A percentile compares a stretch with the other conserved stretches of the same genome.
Conservation (phyloP, 495 filamentous ascomycete genomes). For the Podospora conica region DNA sequence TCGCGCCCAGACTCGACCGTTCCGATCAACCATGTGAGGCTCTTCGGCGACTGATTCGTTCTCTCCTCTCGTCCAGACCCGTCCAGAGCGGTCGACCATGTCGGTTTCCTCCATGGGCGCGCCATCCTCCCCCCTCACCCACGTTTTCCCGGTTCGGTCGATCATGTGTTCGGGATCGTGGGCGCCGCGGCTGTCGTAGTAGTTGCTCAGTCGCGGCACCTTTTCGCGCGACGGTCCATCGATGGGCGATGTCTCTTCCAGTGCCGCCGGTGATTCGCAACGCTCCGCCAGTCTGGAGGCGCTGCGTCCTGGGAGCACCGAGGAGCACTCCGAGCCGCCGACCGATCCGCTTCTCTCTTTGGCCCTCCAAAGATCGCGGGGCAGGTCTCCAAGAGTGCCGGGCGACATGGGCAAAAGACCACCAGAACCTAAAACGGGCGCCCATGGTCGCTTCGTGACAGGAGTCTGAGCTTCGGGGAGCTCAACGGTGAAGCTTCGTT, state of each 20-base stretch:
- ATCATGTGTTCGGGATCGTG: background rate
- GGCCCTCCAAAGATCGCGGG: conserved; percentile 13
- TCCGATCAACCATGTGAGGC: background rate
- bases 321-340: background rate
- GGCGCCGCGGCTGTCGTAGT: background rate
- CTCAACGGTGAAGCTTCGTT: conserved; percentile 65
- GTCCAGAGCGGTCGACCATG: background rate
- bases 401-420: conserved; percentile 21
- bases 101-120: background rate
- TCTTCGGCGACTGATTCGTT: background rate
- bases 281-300: background rate
- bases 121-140: background rate
- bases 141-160: background rate
- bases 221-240: background rate
- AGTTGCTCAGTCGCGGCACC: background rate
- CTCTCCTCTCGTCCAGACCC: background rate
- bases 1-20: background rate
- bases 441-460: conserved; percentile 63
- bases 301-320: background rate
- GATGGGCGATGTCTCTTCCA: background rate
- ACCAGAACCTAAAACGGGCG: conserved; percentile 47
- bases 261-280: background rate
- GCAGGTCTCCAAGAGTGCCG: conserved; percentile 21
- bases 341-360: conserved; percentile 1
- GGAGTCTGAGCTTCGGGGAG: conserved; percentile 66